phyloP scores from a whole-genome alignment of 2,329 filamentous ascomycete species.

The Torrubiellomyces zombiae region DNA sequence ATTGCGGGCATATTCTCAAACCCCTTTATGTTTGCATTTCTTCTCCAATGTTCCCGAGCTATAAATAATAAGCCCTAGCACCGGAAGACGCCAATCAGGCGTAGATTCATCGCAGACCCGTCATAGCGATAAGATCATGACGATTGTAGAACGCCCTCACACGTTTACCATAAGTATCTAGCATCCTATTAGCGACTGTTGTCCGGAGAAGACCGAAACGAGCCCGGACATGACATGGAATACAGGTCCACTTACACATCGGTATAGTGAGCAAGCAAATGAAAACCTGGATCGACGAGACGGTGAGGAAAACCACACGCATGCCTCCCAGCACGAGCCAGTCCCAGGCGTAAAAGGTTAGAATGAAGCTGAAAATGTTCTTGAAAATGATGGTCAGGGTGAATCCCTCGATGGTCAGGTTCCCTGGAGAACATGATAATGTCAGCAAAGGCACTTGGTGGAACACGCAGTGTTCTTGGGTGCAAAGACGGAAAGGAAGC shows the following conservation, averaged over 20 bases:
- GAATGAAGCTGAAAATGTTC: conserved; percentile 76
- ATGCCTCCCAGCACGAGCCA: conserved; percentile 60
- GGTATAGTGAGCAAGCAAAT: conserved; percentile 62
- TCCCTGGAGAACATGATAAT: conserved; percentile 33
- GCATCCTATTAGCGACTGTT: too few species aligned
- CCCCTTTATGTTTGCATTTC: too few species aligned
- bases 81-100: too few species aligned
- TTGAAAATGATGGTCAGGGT: conserved; percentile 87
- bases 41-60: too few species aligned
- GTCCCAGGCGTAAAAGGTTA: conserved; percentile 71
- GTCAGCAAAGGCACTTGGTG: too few species aligned
- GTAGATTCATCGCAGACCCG: conserved; percentile 11
- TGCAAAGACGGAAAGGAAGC: conserved; percentile 15
- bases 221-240: too few species aligned
- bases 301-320: conserved; percentile 44
- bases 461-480: too few species aligned
- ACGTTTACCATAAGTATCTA: conserved; percentile 65
- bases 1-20: too few species aligned
- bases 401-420: conserved; percentile 74
- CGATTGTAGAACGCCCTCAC: conserved; percentile 59
- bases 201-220: too few species aligned
- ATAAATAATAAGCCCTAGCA: too few species aligned
- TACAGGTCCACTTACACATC: conserved; percentile 52
- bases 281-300: conserved; percentile 61
- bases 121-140: conserved; percentile 46